phyloP scores from a whole-genome alignment of 768 basidiomycete genomes.

The Exidia glandulosa region DNA sequence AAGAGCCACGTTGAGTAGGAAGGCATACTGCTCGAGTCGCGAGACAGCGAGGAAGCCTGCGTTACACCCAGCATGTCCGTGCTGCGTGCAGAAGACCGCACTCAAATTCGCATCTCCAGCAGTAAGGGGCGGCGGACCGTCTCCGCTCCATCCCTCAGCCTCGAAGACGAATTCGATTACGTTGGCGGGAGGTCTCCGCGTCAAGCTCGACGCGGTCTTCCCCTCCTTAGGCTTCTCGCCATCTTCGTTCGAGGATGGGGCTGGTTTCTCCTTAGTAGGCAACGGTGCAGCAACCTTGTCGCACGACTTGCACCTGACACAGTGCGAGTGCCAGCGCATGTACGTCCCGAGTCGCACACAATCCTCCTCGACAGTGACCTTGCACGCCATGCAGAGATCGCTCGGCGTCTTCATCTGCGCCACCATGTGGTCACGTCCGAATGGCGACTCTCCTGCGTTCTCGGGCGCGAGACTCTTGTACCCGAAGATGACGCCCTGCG shows the following conservation, averaged over 20 bases:
- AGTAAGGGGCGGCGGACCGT: conserved; percentile 39
- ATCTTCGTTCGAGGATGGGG: conserved; percentile 38
- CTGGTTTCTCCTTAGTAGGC: conserved; percentile 8
- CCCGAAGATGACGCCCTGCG: conserved; percentile 82
- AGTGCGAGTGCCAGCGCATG: conserved; percentile 92
- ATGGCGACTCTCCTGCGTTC: conserved; percentile 81
- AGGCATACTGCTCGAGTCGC: conserved; percentile 93
- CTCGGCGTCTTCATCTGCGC: conserved; percentile 38
- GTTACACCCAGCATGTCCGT: conserved; percentile 55
- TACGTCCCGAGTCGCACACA: conserved; percentile 93
- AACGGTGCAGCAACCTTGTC: conserved; percentile 61
- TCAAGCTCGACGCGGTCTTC: conserved; percentile 50
- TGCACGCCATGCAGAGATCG: conserved; percentile 86
- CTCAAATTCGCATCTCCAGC: conserved; percentile 5
- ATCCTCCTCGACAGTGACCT: conserved; percentile 90
- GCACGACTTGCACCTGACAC: conserved; percentile 76
- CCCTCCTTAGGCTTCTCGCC: conserved; percentile 28
- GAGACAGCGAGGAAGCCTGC: conserved; percentile 85
- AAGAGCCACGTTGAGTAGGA: conserved; percentile 89
- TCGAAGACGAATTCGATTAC: background rate
- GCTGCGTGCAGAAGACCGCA: conserved; percentile 66
- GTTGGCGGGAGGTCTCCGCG: conserved; percentile 24
- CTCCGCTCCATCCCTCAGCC: conserved; percentile 24
- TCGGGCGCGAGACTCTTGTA: conserved; percentile 88
- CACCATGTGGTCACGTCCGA: conserved; percentile 18